Evolutionary conservation across 495 filamentous ascomycete genomes (phyloP).

Genomic region (Pseudoneurospora amorphoporcata): DNA sequence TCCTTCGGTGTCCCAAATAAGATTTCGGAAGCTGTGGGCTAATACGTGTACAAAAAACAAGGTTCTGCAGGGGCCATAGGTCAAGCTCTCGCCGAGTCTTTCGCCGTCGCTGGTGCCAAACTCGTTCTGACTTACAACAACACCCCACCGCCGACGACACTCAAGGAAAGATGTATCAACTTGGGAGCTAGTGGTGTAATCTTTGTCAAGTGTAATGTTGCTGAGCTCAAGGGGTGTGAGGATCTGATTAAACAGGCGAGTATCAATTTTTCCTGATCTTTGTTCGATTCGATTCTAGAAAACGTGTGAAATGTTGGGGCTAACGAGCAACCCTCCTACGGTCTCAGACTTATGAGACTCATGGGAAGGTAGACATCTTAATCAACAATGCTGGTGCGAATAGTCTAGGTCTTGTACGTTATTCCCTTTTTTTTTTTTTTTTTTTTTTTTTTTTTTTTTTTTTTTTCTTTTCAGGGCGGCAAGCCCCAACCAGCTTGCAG

Average conservation of each 20-base stretch:
- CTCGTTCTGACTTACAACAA: slow-evolving; percentile 25
- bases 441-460: too few relatives aligned
- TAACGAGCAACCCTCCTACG: background rate
- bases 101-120: slow-evolving; percentile 23
- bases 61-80: slow-evolving; percentile 23
- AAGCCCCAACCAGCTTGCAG: background rate
- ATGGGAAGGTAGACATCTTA: slow-evolving; percentile 17
- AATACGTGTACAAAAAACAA: background rate
- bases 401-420: slow-evolving; percentile 15
- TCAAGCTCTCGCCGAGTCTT: slow-evolving; percentile 21
- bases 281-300: background rate
- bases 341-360: slow-evolving; percentile 3
- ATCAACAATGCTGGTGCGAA: slow-evolving; percentile 28
- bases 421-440: background rate
- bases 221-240: slow-evolving; percentile 18
- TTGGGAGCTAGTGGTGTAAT: slow-evolving; percentile 16
- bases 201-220: slow-evolving; percentile 21
- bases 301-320: background rate
- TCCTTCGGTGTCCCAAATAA: background rate
- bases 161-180: slow-evolving; percentile 11
- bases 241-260: slow-evolving; percentile 14
- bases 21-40: background rate
- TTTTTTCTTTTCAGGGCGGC: background rate
- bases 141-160: slow-evolving; percentile 15
- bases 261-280: background rate